phyloP scores from a whole-genome alignment of 2,329 filamentous ascomycete genomes.

The Fusarium verrucosum region DNA sequence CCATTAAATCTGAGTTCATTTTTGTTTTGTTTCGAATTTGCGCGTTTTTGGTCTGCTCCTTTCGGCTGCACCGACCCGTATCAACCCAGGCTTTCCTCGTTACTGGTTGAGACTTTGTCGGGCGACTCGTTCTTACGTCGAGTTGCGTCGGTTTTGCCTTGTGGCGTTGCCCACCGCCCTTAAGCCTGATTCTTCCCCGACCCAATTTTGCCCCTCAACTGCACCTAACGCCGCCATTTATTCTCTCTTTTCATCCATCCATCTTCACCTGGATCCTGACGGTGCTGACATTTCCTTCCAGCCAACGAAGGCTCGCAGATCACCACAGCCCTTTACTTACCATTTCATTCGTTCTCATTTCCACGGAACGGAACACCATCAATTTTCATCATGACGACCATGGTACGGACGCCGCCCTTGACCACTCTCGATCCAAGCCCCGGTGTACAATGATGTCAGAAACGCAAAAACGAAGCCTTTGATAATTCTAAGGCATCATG shows the following conservation, averaged over 20 bases:
- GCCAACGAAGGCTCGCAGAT: constrained; percentile 40
- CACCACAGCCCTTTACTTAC: constrained; percentile 14
- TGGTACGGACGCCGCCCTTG: constrained; percentile 52
- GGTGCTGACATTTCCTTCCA: constrained; percentile 31
- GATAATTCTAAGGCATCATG: not conserved
- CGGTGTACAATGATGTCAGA: not conserved
- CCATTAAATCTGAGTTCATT: not conserved
- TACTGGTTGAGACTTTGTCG: constrained; percentile 13
- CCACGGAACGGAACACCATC: constrained; percentile 33
- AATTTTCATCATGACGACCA: constrained; percentile 59
- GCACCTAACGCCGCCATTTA: constrained; percentile 28
- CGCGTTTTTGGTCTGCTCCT: not conserved
- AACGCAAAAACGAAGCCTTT: not conserved
- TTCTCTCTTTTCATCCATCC: constrained; percentile 19
- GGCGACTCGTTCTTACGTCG: constrained; percentile 28
- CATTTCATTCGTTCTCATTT: constrained; percentile 29
- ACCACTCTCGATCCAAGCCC: not conserved
- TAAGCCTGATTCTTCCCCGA: constrained; percentile 38
- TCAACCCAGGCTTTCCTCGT: constrained; percentile 17
- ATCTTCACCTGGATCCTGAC: constrained; percentile 19
- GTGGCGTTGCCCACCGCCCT: constrained; percentile 44
- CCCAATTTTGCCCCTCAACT: constrained; percentile 42
- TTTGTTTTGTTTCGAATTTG: not conserved
- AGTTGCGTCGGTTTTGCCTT: constrained; percentile 42
- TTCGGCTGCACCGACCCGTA: constrained; percentile 7